Percentiles rank a stretch among this genome's conserved stretches.
Evolutionary conservation across 2,329 filamentous ascomycete species (phyloP).

Genomic region (Penicillium sp.): DNA sequence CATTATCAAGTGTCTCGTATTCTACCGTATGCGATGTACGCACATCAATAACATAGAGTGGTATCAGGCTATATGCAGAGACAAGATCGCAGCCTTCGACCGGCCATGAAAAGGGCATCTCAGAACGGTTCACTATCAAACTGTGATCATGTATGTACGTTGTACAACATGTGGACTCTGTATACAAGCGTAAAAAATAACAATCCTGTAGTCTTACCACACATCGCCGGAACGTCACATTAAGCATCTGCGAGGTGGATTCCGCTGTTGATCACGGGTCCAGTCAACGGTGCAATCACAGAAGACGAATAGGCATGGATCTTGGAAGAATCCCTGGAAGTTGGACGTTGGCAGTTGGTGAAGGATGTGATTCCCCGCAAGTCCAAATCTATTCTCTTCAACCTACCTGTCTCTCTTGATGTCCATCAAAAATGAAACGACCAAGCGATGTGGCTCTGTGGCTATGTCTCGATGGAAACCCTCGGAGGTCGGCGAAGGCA

Average conservation of each 20-base stretch:
- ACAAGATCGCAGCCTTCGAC: no score
- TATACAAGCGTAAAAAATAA: no score
- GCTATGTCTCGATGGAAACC: neutral
- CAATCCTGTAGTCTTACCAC: conserved; percentile 2
- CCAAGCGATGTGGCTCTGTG: neutral
- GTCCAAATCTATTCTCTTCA: neutral
- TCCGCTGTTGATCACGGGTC: neutral
- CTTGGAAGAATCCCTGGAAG: neutral
- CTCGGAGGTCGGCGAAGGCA: neutral
- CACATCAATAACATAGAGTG: no score
- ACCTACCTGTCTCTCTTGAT: neutral
- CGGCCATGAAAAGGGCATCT: no score
- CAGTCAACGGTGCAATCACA: neutral
- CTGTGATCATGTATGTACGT: neutral
- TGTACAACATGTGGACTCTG: no score
- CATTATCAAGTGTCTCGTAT: no score
- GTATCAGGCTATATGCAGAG: no score
- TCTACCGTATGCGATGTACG: no score
- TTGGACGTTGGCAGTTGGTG: neutral
- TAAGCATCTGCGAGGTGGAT: conserved; percentile 7
- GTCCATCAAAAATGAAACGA: neutral
- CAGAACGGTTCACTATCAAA: no score
- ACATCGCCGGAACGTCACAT: conserved; percentile 29
- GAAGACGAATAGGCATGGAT: neutral
- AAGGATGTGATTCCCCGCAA: neutral